phyloP scores from a whole-genome alignment of 768 basidiomycete genomes.

The Rhodotorula paludigena region DNA sequence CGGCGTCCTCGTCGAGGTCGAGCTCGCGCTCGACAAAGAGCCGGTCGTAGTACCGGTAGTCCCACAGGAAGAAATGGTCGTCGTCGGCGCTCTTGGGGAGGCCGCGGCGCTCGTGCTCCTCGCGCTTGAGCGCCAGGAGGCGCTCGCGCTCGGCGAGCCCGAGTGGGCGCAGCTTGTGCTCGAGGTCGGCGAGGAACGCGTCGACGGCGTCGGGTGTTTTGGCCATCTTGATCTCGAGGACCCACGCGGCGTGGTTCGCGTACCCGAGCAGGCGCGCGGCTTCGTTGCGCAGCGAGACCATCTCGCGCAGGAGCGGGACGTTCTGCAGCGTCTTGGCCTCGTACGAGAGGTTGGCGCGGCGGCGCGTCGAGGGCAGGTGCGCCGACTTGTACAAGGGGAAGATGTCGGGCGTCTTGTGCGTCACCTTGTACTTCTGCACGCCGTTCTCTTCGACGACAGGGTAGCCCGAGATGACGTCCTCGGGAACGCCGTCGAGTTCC shows the following conservation, averaged over 20 bases:
- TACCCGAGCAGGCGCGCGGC: slow-evolving; percentile 67
- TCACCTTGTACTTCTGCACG: slow-evolving; percentile 53
- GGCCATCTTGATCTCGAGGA: slow-evolving; percentile 57
- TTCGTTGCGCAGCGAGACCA: slow-evolving; percentile 64
- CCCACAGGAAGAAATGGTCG: slow-evolving; percentile 72
- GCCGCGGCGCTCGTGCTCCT: slow-evolving; percentile 61
- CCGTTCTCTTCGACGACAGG: slow-evolving; percentile 55
- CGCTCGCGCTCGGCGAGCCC: slow-evolving; percentile 62
- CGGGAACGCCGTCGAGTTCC: slow-evolving; percentile 73
- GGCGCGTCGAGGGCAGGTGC: slow-evolving; percentile 63
- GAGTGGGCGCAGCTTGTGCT: slow-evolving; percentile 66
- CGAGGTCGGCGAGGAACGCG: slow-evolving; percentile 70
- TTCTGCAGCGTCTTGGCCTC: slow-evolving; percentile 68
- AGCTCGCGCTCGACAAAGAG: slow-evolving; percentile 48
- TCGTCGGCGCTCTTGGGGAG: slow-evolving; percentile 44
- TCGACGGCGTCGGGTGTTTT: slow-evolving; percentile 62
- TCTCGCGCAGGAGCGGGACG: slow-evolving; percentile 63
- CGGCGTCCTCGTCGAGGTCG: slow-evolving; percentile 50
- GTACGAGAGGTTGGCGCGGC: slow-evolving; percentile 60
- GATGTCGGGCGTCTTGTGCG: slow-evolving; percentile 77
- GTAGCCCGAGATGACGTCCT: slow-evolving; percentile 73
- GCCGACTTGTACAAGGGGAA: slow-evolving; percentile 78
- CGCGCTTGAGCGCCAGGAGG: slow-evolving; percentile 68
- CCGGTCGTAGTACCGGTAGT: slow-evolving; percentile 59
- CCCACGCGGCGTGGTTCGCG: slow-evolving; percentile 74